A percentile compares a stretch with the other conserved stretches of the same genome.
These are phyloP conservation scores for Wickerhamomyces tratensis DNA, from an alignment of 805 yeast species.

Conservation along the genomic window DNA sequence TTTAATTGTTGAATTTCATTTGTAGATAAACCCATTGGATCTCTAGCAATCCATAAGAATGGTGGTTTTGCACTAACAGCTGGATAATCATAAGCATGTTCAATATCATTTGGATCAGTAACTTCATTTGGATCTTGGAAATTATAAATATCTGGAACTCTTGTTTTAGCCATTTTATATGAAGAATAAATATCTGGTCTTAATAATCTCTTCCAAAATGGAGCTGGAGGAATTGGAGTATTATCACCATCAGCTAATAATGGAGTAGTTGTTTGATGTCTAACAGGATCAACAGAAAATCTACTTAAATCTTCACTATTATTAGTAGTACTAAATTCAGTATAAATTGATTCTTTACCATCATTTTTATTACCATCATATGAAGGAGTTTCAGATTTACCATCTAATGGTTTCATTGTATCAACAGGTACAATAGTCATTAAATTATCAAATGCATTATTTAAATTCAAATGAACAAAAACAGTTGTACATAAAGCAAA, in stretches of 20 bases:
- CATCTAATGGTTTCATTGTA: slow-evolving; percentile 71
- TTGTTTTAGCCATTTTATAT: slow-evolving; percentile 35
- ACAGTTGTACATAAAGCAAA: slow-evolving; percentile 56
- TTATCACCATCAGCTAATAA: slow-evolving; percentile 57
- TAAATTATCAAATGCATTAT: slow-evolving; percentile 56
- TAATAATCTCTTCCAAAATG: slow-evolving; percentile 39
- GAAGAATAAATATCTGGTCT: slow-evolving; percentile 45
- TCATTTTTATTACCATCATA: slow-evolving; percentile 16
- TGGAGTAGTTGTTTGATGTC: slow-evolving; percentile 33
- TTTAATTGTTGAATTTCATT: slow-evolving; percentile 45
- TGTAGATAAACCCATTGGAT: slow-evolving; percentile 73
- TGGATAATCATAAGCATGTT: slow-evolving; percentile 71
- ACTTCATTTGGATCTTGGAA: slow-evolving; percentile 35
- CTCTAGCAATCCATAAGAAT: slow-evolving; percentile 86
- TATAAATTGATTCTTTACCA: not conserved
- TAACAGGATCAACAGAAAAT: slow-evolving; percentile 10
- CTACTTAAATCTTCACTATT: slow-evolving; percentile 11
- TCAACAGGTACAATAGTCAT: slow-evolving; percentile 54
- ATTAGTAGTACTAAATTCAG: not conserved
- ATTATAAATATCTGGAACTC: slow-evolving; percentile 51
- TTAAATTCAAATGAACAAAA: slow-evolving; percentile 58
- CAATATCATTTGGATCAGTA: slow-evolving; percentile 24
- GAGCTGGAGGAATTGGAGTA: slow-evolving; percentile 22
- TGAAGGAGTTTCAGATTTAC: slow-evolving; percentile 54
- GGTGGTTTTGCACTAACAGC: slow-evolving; percentile 63